Conservation (phyloP, 257 asterid genomes). For the Eucommia ulmoides region DNA sequence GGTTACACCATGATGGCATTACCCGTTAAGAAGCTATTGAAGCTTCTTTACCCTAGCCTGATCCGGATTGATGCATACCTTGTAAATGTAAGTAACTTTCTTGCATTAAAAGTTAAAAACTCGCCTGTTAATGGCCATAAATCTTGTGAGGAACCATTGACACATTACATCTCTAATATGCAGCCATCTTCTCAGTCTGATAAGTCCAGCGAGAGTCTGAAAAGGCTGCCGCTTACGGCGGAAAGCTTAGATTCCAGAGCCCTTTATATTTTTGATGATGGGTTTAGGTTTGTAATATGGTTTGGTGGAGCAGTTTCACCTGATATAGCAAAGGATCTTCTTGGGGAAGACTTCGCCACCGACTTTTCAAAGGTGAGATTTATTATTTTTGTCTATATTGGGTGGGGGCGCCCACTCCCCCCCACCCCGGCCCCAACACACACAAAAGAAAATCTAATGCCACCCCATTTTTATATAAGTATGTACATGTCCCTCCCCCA, state of each 20-base stretch:
- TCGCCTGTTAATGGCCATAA: not conserved
- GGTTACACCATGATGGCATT: conserved; percentile 77
- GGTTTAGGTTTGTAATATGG: conserved; percentile 86
- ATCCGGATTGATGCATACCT: conserved; percentile 55
- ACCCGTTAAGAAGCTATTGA: conserved; percentile 57
- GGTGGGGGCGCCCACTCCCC: too few species aligned
- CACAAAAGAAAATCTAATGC: too few species aligned
- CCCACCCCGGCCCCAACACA: too few species aligned
- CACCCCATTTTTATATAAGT: too few species aligned
- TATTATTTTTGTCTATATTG: too few species aligned
- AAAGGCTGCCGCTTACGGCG: conserved; percentile 67
- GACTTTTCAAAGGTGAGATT: conserved; percentile 90
- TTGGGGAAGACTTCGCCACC: conserved; percentile 62
- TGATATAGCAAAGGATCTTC: conserved; percentile 52
- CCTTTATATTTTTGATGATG: conserved; percentile 79
- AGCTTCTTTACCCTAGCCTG: conserved; percentile 68
- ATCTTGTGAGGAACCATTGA: not conserved
- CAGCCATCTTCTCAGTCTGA: conserved; percentile 33
- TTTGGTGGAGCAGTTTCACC: conserved; percentile 82
- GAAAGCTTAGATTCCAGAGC: conserved; percentile 88
- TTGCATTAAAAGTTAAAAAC: too few species aligned
- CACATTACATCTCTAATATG: not conserved
- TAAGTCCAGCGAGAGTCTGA: conserved; percentile 30
- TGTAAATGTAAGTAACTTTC: conserved; percentile 37
- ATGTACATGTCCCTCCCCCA: too few species aligned